Conservation (phyloP, 2,329 filamentous ascomycete species). For the Hortaea werneckii region DNA sequence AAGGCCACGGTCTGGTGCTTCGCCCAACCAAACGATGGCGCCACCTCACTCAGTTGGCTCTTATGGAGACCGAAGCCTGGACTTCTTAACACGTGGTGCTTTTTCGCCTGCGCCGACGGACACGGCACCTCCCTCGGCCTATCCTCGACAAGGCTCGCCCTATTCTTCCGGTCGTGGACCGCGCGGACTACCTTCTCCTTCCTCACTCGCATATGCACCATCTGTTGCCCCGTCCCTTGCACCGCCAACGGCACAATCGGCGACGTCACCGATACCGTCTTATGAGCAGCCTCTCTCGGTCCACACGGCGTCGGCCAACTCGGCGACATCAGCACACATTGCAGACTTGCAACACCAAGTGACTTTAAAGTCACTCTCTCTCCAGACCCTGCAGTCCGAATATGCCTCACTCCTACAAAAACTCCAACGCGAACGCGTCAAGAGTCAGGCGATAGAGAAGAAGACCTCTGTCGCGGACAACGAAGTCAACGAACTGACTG, state of each 20-base stretch:
- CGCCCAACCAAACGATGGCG: slow-evolving; percentile 3
- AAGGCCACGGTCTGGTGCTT: slow-evolving; percentile 12
- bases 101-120: slow-evolving; percentile 14
- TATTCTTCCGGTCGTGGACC: slow-evolving; percentile 2
- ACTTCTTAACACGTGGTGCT: slow-evolving; percentile 5
- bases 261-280: slow-evolving; percentile 15
- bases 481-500: slow-evolving; percentile 42
- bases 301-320: slow-evolving; percentile 15
- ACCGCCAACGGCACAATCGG: slow-evolving; percentile 8
- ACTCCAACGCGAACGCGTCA: slow-evolving; percentile 40
- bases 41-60: slow-evolving; percentile 1
- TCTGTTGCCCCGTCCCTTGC: slow-evolving; percentile 9
- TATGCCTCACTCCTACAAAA: slow-evolving; percentile 44
- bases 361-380: slow-evolving; percentile 42
- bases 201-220: slow-evolving; percentile 14
- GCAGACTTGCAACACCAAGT: slow-evolving; percentile 46
- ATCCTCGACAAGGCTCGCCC: slow-evolving; percentile 13
- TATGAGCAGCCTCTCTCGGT: slow-evolving; percentile 14
- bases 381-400: slow-evolving; percentile 45
- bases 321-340: slow-evolving; percentile 28
- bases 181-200: slow-evolving; percentile 17
- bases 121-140: slow-evolving; percentile 11
- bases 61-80: slow-evolving; percentile 10
- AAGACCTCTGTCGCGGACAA: slow-evolving; percentile 42
- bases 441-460: slow-evolving; percentile 40